phyloP scores from a whole-genome alignment of 768 basidiomycete genomes.

The Hortiboletus campestris region DNA sequence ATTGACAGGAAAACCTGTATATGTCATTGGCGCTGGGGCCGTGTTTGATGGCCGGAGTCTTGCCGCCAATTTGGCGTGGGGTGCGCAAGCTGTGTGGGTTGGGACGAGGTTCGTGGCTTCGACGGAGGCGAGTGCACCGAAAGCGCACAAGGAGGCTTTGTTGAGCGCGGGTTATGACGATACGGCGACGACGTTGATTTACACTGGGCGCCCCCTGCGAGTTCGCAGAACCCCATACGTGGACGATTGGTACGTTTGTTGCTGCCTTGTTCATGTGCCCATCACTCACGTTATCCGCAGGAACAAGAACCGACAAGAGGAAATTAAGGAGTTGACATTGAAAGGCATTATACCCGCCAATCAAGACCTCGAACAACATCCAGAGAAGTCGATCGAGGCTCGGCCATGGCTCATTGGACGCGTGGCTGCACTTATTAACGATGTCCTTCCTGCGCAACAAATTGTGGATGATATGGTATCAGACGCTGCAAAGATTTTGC shows the following conservation, averaged over 20 bases:
- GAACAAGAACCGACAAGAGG: constrained; percentile 73
- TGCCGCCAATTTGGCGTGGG: constrained; percentile 86
- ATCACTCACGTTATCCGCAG: constrained; percentile 33
- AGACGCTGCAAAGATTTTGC: constrained; percentile 50
- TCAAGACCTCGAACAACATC: constrained; percentile 72
- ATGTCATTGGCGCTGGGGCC: constrained; percentile 89
- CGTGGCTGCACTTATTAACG: constrained; percentile 70
- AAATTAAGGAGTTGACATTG: constrained; percentile 80
- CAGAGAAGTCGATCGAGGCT: constrained; percentile 69
- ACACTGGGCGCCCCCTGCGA: constrained; percentile 85
- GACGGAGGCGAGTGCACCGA: constrained; percentile 77
- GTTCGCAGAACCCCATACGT: constrained; percentile 84
- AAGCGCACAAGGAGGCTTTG: constrained; percentile 79
- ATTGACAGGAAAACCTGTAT: constrained; percentile 78
- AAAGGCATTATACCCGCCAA: constrained; percentile 80
- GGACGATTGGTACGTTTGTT: constrained; percentile 63
- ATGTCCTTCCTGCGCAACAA: constrained; percentile 76
- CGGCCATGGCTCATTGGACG: constrained; percentile 83
- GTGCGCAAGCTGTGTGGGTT: constrained; percentile 88
- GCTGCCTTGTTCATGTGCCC: neutral
- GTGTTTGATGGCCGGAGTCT: constrained; percentile 87
- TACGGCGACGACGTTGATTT: constrained; percentile 81
- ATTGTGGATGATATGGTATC: constrained; percentile 81
- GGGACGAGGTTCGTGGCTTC: constrained; percentile 87
- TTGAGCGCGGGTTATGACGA: constrained; percentile 74